Percentiles rank a stretch among this genome's conserved stretches.
These are phyloP conservation scores for Berkeleyomyces basicola DNA, from an alignment of 2,329 filamentous ascomycete genomes.

Conservation along the genomic window DNA sequence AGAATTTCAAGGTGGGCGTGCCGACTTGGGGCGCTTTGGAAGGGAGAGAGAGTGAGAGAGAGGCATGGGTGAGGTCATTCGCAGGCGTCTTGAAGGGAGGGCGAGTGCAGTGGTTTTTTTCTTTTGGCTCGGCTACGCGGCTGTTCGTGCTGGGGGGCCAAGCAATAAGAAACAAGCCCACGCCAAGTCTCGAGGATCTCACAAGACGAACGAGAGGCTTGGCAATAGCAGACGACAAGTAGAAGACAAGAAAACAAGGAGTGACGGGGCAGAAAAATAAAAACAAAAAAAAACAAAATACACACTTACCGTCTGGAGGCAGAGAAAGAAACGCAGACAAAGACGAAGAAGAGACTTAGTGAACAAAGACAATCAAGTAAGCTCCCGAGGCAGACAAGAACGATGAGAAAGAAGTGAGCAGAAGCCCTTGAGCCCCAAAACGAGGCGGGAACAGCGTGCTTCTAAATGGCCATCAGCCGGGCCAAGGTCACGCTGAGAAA, in stretches of 20 bases:
- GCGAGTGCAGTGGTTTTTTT: not conserved
- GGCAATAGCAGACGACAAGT: not conserved
- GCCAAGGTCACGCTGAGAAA: too few species aligned
- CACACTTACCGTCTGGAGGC: not conserved
- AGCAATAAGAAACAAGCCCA: not conserved
- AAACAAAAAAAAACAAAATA: not conserved
- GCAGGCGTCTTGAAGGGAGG: not conserved
- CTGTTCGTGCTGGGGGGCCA: not conserved
- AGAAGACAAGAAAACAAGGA: slow-evolving; percentile 4
- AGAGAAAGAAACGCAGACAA: not conserved
- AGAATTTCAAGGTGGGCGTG: not conserved
- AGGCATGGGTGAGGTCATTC: not conserved
- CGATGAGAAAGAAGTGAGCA: too few species aligned
- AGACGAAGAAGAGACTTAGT: not conserved
- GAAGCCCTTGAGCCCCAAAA: too few species aligned
- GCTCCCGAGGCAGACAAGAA: too few species aligned
- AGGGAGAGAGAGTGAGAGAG: not conserved
- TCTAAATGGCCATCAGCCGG: too few species aligned
- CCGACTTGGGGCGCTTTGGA: not conserved
- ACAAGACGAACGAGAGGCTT: not conserved
- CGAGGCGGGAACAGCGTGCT: too few species aligned
- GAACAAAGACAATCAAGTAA: too few species aligned
- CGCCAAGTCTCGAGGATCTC: not conserved
- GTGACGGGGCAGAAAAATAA: not conserved
- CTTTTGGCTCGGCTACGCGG: not conserved